A percentile compares a stretch with the other conserved stretches of the same genome.
These are phyloP conservation scores for Canavalia gladiata DNA, from an alignment of 306 rosid genomes.

Conservation along the genomic window DNA sequence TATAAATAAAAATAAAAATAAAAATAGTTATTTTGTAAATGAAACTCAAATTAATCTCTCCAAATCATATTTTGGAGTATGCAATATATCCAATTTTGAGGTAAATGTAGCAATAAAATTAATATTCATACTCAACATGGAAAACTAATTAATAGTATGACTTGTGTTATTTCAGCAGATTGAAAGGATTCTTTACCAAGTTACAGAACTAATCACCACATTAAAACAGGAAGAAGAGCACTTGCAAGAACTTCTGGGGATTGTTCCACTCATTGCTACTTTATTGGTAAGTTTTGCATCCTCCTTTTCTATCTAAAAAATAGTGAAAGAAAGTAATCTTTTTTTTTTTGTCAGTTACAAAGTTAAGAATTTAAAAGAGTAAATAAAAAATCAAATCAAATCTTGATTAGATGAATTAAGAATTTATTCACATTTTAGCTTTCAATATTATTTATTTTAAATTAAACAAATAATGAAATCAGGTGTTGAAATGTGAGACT, in stretches of 20 bases:
- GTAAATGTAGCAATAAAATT: no score
- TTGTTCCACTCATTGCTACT: constrained; percentile 46
- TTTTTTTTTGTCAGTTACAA: not conserved
- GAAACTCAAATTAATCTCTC: no score
- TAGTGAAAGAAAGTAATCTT: not conserved
- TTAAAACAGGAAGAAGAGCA: constrained; percentile 61
- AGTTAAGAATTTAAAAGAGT: not conserved
- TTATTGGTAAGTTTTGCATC: constrained; percentile 58
- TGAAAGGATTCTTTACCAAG: constrained; percentile 66
- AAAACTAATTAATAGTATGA: not conserved
- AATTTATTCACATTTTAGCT: no score
- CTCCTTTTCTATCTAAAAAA: not conserved
- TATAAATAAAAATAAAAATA: no score
- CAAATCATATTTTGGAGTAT: no score
- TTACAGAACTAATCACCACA: constrained; percentile 68
- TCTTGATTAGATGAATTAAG: no score
- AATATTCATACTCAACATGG: no score
- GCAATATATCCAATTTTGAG: no score
- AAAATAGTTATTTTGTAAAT: no score
- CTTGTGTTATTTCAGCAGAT: constrained; percentile 50
- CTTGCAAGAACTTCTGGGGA: constrained; percentile 52
- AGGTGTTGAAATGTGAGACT: no score
- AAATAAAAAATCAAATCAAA: not conserved
- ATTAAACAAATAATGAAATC: no score
- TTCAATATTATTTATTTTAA: no score